phyloP scores from a whole-genome alignment of 371 early-diverging fungal species.

The Chytridium lagenaria region DNA sequence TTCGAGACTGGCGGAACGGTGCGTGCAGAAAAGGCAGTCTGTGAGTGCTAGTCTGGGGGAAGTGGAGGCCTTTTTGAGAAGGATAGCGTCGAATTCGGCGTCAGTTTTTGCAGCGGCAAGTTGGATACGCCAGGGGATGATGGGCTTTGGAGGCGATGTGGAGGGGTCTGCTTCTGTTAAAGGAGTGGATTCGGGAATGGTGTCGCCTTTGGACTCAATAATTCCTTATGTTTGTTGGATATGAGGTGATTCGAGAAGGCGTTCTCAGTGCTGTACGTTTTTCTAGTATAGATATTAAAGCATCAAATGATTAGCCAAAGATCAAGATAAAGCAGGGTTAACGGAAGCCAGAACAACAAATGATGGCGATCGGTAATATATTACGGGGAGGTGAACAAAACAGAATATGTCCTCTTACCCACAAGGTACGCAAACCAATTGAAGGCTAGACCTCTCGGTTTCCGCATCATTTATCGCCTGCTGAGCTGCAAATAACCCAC shows the following conservation, averaged over 20 bases:
- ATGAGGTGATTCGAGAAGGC: conserved; percentile 85
- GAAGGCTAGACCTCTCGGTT: background rate
- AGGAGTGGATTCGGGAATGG: background rate
- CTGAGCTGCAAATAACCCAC: too few species aligned
- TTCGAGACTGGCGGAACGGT: conserved; percentile 8
- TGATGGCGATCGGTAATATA: too few species aligned
- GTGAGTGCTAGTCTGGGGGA: conserved; percentile 40
- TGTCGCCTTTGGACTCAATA: conserved; percentile 51
- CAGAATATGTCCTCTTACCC: too few species aligned
- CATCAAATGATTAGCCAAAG: background rate
- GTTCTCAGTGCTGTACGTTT: conserved; percentile 78
- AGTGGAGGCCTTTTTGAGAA: conserved; percentile 75
- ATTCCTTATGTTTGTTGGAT: conserved; percentile 93
- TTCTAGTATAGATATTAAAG: conserved; percentile 47
- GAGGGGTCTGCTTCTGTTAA: background rate
- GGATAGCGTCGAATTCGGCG: conserved; percentile 64
- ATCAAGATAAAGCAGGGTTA: too few species aligned
- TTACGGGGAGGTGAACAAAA: too few species aligned
- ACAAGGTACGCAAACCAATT: background rate
- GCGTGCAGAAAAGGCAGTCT: conserved; percentile 85
- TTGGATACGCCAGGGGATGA: conserved; percentile 2
- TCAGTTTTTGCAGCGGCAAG: conserved; percentile 41
- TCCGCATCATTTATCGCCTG: background rate
- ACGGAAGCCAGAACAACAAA: too few species aligned
- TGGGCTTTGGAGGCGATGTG: background rate